Evolutionary conservation across 2,329 filamentous ascomycete genomes (phyloP).

Genomic region (Trichoderma asperellum): DNA sequence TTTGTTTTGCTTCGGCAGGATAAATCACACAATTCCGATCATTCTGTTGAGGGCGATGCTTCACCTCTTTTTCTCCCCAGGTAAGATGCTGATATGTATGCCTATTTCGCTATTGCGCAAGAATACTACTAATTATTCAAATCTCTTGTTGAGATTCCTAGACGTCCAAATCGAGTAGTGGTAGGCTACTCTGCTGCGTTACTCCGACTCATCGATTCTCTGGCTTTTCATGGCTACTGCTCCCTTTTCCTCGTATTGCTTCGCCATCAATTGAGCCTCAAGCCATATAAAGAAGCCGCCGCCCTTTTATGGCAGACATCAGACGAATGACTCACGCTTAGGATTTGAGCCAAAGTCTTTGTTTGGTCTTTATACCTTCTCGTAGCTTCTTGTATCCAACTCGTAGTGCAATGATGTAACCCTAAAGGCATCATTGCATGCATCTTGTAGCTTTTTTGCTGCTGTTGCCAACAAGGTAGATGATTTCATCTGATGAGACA

Average conservation of each 20-base stretch:
- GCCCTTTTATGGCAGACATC: neutral
- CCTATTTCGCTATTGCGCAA: slow-evolving; percentile 13
- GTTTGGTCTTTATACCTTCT: neutral
- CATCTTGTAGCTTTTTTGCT: neutral
- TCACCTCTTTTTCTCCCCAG: slow-evolving; percentile 41
- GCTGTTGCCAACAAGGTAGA: neutral
- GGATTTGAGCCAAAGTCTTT: neutral
- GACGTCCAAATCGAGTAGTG: neutral
- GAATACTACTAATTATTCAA: slow-evolving; percentile 37
- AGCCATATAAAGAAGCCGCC: neutral
- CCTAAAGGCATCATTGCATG: neutral
- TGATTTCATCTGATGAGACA: neutral
- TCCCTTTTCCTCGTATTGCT: neutral
- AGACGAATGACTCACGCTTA: slow-evolving; percentile 2
- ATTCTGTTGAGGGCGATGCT: slow-evolving; percentile 80
- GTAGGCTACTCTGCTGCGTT: neutral
- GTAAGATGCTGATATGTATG: slow-evolving; percentile 35
- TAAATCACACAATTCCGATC: slow-evolving; percentile 86
- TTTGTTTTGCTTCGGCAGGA: slow-evolving; percentile 45
- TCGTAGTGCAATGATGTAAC: neutral
- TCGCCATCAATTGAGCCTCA: neutral
- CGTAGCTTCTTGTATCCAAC: neutral
- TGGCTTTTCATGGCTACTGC: neutral
- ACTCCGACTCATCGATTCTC: neutral
- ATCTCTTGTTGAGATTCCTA: neutral